These are phyloP conservation scores for Botryococcus braunii DNA, from an alignment of 163 green algal species.

Conservation along the genomic window DNA sequence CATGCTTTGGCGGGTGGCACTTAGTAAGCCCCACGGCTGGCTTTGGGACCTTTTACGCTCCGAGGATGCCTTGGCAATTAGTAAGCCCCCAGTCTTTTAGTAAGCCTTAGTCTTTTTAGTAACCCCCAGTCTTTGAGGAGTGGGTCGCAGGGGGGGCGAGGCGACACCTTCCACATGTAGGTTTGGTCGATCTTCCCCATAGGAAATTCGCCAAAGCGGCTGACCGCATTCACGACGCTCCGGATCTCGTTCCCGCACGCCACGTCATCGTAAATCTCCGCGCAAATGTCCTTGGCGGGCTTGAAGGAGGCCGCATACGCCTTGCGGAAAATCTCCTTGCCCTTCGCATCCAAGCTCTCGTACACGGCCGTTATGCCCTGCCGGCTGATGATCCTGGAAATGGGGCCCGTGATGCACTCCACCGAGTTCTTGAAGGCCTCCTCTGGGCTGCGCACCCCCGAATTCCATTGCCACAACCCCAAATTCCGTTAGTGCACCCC, in stretches of 20 bases:
- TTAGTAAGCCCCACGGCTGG: too few species aligned
- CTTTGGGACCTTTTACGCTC: too few species aligned
- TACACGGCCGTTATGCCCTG: conserved; percentile 90
- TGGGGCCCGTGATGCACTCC: conserved; percentile 94
- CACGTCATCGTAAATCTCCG: conserved; percentile 99
- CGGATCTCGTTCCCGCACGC: conserved; percentile 96
- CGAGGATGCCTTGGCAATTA: too few species aligned
- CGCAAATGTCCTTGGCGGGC: conserved; percentile 93
- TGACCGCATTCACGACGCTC: conserved; percentile 83
- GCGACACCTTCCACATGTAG: conserved; percentile 95
- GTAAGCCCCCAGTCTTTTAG: too few species aligned
- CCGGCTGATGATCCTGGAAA: conserved; percentile 87
- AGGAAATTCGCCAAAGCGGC: conserved; percentile 90
- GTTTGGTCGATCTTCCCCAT: conserved; percentile 99
- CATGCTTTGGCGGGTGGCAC: too few species aligned
- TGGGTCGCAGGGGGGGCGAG: too few species aligned
- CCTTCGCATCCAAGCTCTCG: conserved; percentile 67
- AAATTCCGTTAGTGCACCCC: too few species aligned
- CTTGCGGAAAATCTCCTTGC: conserved; percentile 89
- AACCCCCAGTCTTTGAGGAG: too few species aligned
- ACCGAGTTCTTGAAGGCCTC: conserved; percentile 93
- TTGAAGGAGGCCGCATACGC: conserved; percentile 75
- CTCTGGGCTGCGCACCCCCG: conserved; percentile 47
- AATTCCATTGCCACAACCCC: too few species aligned
- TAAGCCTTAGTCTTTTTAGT: too few species aligned